A percentile compares a stretch with the other conserved stretches of the same genome.
Evolutionary conservation across 306 rosid species (phyloP).

Genomic region (Psophocarpus tetragonolobus): DNA sequence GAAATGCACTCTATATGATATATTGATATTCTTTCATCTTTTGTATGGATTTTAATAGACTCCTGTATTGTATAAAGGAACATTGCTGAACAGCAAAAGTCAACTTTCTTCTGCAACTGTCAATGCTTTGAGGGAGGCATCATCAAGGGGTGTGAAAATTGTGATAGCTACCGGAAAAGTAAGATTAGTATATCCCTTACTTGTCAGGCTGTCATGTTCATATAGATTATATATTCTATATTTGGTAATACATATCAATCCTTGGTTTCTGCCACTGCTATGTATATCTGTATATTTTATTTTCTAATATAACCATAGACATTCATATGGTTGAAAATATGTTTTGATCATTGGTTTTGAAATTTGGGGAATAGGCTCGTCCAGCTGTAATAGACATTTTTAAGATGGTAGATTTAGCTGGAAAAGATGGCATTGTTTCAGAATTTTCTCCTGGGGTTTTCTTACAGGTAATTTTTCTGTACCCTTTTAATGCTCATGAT

Average conservation of each 20-base stretch:
- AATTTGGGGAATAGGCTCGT: slow-evolving; percentile 70
- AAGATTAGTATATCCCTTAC: slow-evolving; percentile 34
- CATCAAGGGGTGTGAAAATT: slow-evolving; percentile 83
- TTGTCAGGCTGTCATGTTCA: slow-evolving; percentile 22
- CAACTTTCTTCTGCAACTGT: slow-evolving; percentile 65
- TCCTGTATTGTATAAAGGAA: slow-evolving; percentile 59
- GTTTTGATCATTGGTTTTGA: slow-evolving; percentile 32
- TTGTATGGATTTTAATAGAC: slow-evolving; percentile 32
- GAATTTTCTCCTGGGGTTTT: slow-evolving; percentile 89
- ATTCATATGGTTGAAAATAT: slow-evolving; percentile 16
- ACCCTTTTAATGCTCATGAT: slow-evolving; percentile 5
- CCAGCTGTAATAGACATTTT: slow-evolving; percentile 75
- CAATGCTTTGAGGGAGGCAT: slow-evolving; percentile 77
- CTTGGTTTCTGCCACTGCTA: slow-evolving; percentile 12
- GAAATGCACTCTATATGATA: neutral
- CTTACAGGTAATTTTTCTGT: slow-evolving; percentile 66
- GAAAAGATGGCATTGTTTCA: slow-evolving; percentile 87
- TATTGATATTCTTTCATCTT: slow-evolving; percentile 24
- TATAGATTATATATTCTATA: slow-evolving; percentile 8
- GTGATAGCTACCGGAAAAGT: slow-evolving; percentile 98
- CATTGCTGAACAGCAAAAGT: slow-evolving; percentile 84
- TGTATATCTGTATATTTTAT: slow-evolving; percentile 1
- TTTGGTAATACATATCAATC: slow-evolving; percentile 6
- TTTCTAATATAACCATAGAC: slow-evolving; percentile 16
- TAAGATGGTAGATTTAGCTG: slow-evolving; percentile 71